Evolutionary conservation across 2,329 filamentous ascomycete genomes (phyloP), one percentile per base, ranked within the genome.

Genomic region (Aspergillus versicolor): DNA sequence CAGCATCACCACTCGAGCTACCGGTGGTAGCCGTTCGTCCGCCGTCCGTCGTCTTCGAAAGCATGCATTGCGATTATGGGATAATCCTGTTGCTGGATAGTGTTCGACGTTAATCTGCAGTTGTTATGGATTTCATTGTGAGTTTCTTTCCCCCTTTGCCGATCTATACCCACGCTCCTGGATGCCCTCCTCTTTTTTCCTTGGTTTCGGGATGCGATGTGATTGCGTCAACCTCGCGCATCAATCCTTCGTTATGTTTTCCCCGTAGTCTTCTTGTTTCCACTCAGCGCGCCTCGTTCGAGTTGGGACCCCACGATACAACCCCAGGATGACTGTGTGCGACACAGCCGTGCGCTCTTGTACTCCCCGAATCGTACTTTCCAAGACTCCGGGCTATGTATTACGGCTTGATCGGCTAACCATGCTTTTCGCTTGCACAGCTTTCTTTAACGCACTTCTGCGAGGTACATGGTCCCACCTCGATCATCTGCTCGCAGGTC

Each of bases 401-500:
- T 52, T 56, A 51, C 42, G n/a, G 19, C 30, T 58, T 37, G 3
- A 54, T 50, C 37, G 43, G 51, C 52, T 46, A 48, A 55, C 52
- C 58, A 51, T 56, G 5, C 12, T 17, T 30, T 52, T 21, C 45
- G 46, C 57, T 57, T 37, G 52, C 24, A 48, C 65, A 85, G 83
- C 79, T 85, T 68, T 84, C 83, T 66, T 78, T 85, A 62, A 84
- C 83, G 62, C 83, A 85, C 74, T 85, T 85, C 70, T 85, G 83
- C 73, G 83, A 85, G 74, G 76, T 82, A 71, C 82, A 85, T 78
- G 83, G 83, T 69, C 83, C 83, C 17, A 85, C 82, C 52, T 84
- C 82, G 56, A 84, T 85, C 70, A 81, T 85, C 62, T 85, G 83
- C 71, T 85, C 83, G 57, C 82, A 85, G 69, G 80, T 83, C 61